These are phyloP conservation scores for Thielaviopsis populi DNA, from an alignment of 2,329 filamentous ascomycete genomes.

Conservation along the genomic window DNA sequence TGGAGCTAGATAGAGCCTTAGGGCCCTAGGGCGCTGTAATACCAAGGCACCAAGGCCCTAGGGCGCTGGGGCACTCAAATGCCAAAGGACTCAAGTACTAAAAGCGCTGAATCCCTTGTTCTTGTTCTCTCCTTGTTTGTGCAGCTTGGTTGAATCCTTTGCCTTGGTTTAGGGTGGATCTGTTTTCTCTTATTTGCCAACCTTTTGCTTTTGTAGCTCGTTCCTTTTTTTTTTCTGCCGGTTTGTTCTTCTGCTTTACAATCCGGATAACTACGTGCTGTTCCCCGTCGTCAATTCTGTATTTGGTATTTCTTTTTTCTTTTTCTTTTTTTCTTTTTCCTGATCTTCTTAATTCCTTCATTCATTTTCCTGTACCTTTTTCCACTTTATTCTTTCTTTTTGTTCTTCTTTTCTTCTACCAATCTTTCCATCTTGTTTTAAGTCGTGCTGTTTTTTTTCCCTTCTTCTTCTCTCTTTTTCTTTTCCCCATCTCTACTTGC, in stretches of 20 bases:
- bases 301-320: neutral
- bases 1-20: neutral
- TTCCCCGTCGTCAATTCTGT: neutral
- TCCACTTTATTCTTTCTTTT: neutral
- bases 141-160: conserved; percentile 14
- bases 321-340: neutral
- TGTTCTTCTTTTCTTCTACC: neutral
- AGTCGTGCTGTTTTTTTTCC: neutral
- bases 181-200: conserved; percentile 5
- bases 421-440: neutral
- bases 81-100: neutral
- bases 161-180: neutral
- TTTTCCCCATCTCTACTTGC: neutral
- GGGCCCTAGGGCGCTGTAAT: neutral
- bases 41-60: neutral
- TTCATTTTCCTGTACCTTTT: conserved; percentile 3
- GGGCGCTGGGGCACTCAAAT: neutral
- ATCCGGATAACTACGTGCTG: neutral
- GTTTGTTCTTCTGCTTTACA: neutral
- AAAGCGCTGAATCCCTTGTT: conserved; percentile 9
- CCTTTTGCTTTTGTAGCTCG: neutral
- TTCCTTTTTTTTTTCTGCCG: conserved; percentile 1
- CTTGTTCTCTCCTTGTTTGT: conserved; percentile 14
- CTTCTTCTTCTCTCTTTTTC: conserved; percentile 1
- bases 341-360: neutral